phyloP scores from a whole-genome alignment of 371 early-diverging fungal genomes.

The Blyttiomyces sp. region DNA sequence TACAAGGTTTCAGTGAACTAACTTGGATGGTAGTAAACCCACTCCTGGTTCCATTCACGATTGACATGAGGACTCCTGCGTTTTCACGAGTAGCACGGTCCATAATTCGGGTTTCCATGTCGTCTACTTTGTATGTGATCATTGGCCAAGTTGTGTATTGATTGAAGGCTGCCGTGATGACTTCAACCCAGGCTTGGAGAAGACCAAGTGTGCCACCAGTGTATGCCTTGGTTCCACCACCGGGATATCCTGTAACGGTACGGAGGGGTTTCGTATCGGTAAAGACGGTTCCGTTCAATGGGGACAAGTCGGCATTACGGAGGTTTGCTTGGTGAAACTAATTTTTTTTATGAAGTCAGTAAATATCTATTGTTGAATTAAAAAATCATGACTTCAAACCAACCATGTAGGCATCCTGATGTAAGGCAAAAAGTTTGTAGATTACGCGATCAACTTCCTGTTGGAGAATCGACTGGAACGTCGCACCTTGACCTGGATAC shows the following conservation, averaged over 20 bases:
- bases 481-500: no score
- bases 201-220: conserved; percentile 1
- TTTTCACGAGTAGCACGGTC: conserved; percentile 14
- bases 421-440: no score
- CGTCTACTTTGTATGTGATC: conserved; percentile 14
- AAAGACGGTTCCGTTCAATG: no score
- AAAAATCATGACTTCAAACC: no score
- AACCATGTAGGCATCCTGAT: no score
- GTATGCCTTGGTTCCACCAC: not conserved
- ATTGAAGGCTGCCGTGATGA: conserved; percentile 1
- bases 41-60: not conserved
- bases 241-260: no score
- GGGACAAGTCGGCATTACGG: conserved; percentile 19
- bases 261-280: no score
- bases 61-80: conserved; percentile 6
- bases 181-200: conserved; percentile 6
- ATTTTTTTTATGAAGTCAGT: no score
- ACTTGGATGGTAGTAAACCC: not conserved
- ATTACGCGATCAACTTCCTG: no score
- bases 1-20: not conserved
- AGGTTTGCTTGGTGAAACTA: conserved; percentile 35
- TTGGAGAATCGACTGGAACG: no score
- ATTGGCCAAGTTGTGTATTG: conserved; percentile 15
- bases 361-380: conserved; percentile 20
- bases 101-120: conserved; percentile 1